These are phyloP conservation scores for Candida quercuum DNA, from an alignment of 805 yeast species.

Conservation along the genomic window DNA sequence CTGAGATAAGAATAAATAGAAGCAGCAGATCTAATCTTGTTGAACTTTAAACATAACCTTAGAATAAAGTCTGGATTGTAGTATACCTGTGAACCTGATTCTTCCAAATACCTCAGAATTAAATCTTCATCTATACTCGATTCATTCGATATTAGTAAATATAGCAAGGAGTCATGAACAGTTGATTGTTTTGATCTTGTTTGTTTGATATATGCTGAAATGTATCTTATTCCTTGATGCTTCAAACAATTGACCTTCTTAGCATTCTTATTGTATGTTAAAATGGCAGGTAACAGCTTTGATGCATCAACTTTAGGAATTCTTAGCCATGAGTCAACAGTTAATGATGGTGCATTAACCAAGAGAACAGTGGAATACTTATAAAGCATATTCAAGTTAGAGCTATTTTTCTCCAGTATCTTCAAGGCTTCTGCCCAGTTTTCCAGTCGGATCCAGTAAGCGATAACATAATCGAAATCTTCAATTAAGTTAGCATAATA, in stretches of 20 bases:
- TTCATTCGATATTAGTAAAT: slow-evolving; percentile 48
- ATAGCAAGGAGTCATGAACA: slow-evolving; percentile 66
- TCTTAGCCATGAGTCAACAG: slow-evolving; percentile 77
- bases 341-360: slow-evolving; percentile 59
- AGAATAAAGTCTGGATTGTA: slow-evolving; percentile 74
- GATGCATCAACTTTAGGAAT: slow-evolving; percentile 49
- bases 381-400: slow-evolving; percentile 46
- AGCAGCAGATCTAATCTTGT: slow-evolving; percentile 61
- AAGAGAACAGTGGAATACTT: slow-evolving; percentile 65
- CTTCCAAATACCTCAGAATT: slow-evolving; percentile 46
- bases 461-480: slow-evolving; percentile 65
- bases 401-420: slow-evolving; percentile 42
- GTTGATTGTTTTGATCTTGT: slow-evolving; percentile 37
- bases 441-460: slow-evolving; percentile 61
- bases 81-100: slow-evolving; percentile 29
- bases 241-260: slow-evolving; percentile 34
- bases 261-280: slow-evolving; percentile 56
- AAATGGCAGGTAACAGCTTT: slow-evolving; percentile 67
- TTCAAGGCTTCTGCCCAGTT: slow-evolving; percentile 72
- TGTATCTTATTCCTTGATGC: slow-evolving; percentile 63
- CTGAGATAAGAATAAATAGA: slow-evolving; percentile 63
- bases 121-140: slow-evolving; percentile 35
- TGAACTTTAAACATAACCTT: slow-evolving; percentile 59
- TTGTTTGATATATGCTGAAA: slow-evolving; percentile 48
- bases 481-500: slow-evolving; percentile 60